Conservation (phyloP, 2,329 filamentous ascomycete genomes). For the Aspergillus alliaceus region DNA sequence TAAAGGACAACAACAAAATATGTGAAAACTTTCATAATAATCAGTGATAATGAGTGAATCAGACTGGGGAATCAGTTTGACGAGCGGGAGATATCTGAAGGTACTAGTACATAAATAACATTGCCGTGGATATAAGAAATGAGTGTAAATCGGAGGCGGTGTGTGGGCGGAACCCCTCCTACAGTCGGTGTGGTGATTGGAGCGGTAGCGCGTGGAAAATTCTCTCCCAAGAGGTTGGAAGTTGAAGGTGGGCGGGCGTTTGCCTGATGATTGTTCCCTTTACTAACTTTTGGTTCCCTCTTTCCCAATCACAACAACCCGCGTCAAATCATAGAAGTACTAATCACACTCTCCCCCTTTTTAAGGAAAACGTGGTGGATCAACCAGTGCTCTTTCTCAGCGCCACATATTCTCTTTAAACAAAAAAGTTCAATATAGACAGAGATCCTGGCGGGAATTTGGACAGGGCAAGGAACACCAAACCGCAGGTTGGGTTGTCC, state of each 20-base stretch:
- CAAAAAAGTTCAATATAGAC: not conserved
- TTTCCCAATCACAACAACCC: slow-evolving; percentile 5
- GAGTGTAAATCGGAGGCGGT: not conserved
- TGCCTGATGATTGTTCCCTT: slow-evolving; percentile 1
- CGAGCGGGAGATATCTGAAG: too few species aligned
- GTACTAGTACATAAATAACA: not conserved
- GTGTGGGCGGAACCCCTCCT: slow-evolving; percentile 11
- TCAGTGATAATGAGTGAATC: not conserved
- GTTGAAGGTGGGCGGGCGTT: not conserved
- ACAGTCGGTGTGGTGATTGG: slow-evolving; percentile 24
- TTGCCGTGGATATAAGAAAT: not conserved
- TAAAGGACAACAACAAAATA: too few species aligned
- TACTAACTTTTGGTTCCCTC: slow-evolving; percentile 6
- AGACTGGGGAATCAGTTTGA: too few species aligned
- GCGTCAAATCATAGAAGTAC: not conserved
- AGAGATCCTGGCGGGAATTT: not conserved
- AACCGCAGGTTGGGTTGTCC: slow-evolving; percentile 7
- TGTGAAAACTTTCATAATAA: not conserved
- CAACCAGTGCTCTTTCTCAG: not conserved
- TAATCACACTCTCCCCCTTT: not conserved
- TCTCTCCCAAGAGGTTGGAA: slow-evolving; percentile 7
- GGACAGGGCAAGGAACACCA: not conserved
- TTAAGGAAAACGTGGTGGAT: not conserved
- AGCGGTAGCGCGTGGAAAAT: slow-evolving; percentile 26
- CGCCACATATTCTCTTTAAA: not conserved